A percentile compares a stretch with the other conserved stretches of the same genome.
Evolutionary conservation across 345 rosid species (phyloP).

Genomic region (Populus alba): DNA sequence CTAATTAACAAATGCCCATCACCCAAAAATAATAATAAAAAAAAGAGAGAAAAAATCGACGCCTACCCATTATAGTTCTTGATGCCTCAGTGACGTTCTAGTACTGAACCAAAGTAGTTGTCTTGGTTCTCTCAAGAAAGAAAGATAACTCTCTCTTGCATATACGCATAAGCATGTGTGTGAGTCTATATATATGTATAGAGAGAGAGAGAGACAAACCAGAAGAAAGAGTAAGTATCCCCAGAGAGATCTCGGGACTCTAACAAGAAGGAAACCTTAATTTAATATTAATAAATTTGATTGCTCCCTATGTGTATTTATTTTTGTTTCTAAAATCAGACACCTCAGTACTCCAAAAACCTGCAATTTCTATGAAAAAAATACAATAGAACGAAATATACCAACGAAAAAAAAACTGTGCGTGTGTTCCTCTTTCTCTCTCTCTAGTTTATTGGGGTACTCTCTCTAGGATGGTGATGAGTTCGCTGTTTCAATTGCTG

Average conservation of each 20-base stretch:
- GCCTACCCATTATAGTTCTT: constrained; percentile 53
- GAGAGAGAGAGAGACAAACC: not conserved
- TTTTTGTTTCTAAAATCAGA: constrained; percentile 18
- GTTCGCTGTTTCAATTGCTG: not conserved
- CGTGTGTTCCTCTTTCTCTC: not conserved
- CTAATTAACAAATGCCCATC: not conserved
- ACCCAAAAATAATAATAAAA: not conserved
- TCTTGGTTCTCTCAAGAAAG: constrained; percentile 28
- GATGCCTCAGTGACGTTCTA: constrained; percentile 20
- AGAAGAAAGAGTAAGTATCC: not conserved
- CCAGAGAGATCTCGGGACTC: constrained; percentile 25
- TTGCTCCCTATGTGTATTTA: not conserved
- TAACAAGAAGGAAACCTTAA: constrained; percentile 23
- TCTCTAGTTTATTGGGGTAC: not conserved
- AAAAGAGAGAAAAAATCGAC: not conserved
- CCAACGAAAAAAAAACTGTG: not conserved
- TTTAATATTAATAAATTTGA: constrained; percentile 3
- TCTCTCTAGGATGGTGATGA: not conserved
- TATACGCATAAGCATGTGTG: constrained; percentile 2
- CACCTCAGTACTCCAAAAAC: constrained; percentile 71
- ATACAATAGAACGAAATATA: not conserved
- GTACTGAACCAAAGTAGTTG: not conserved
- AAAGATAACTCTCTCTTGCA: constrained; percentile 26
- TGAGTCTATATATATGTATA: no score
- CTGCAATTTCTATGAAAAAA: constrained; percentile 34